These are phyloP conservation scores for Hymenoscyphus infarciens DNA, from an alignment of 2,329 filamentous ascomycete species.

Conservation along the genomic window DNA sequence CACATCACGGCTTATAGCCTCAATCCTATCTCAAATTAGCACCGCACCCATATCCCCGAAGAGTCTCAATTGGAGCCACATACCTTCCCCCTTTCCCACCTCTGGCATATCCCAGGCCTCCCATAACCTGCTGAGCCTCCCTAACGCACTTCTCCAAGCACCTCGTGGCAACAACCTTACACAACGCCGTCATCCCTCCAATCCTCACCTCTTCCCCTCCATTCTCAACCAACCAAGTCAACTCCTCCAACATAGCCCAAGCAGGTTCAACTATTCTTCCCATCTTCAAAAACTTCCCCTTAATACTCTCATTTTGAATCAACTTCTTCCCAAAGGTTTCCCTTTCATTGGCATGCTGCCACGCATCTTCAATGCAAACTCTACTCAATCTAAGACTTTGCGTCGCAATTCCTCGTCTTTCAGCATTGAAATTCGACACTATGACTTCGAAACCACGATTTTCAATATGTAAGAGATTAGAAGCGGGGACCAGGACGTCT, in stretches of 20 bases:
- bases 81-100: constrained; percentile 44
- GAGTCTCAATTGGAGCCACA: too few relatives aligned
- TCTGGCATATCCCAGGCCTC: constrained; percentile 49
- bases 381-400: constrained; percentile 55
- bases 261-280: constrained; percentile 58
- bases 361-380: constrained; percentile 51
- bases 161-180: constrained; percentile 50
- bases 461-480: constrained; percentile 51
- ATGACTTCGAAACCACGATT: constrained; percentile 55
- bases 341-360: constrained; percentile 47
- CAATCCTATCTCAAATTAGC: constrained; percentile 38
- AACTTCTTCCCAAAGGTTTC: constrained; percentile 58
- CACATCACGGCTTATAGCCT: constrained; percentile 51
- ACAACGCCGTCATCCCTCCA: constrained; percentile 48
- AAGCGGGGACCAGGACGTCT: constrained; percentile 50
- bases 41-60: too few relatives aligned
- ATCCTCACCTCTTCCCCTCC: constrained; percentile 38
- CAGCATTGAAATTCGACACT: constrained; percentile 58
- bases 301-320: constrained; percentile 56
- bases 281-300: constrained; percentile 56
- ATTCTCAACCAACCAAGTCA: constrained; percentile 42
- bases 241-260: constrained; percentile 59
- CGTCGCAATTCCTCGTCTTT: constrained; percentile 56
- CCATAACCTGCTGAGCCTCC: constrained; percentile 54
- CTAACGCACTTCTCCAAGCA: constrained; percentile 51